These are phyloP conservation scores for Ramichloridium luteum DNA, from an alignment of 2,329 filamentous ascomycete genomes.

Conservation along the genomic window DNA sequence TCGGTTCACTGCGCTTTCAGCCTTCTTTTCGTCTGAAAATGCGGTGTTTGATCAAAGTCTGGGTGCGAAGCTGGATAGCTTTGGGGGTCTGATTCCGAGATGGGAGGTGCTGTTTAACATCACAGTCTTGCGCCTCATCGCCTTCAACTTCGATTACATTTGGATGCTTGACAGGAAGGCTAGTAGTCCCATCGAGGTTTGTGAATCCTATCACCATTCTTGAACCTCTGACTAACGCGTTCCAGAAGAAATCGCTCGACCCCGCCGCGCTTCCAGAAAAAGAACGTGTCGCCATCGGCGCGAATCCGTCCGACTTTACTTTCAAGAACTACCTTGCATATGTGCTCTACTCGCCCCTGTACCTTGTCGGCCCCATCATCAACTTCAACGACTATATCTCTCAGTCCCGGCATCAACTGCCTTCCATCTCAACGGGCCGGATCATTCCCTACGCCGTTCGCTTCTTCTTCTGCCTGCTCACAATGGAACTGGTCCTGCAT, in stretches of 20 bases:
- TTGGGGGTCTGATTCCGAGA: conserved; percentile 69
- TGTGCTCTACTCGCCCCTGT: conserved; percentile 80
- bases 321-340: conserved; percentile 87
- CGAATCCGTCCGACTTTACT: conserved; percentile 55
- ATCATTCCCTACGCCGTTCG: conserved; percentile 73
- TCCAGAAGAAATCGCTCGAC: conserved; percentile 96
- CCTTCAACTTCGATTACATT: conserved; percentile 94
- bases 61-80: conserved; percentile 62
- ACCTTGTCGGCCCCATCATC: conserved; percentile 82
- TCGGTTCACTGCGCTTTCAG: conserved; percentile 39
- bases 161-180: conserved; percentile 64
- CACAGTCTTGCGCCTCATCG: conserved; percentile 81
- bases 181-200: conserved; percentile 68
- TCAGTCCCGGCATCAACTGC: conserved; percentile 61
- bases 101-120: conserved; percentile 99
- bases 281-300: conserved; percentile 70
- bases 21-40: conserved; percentile 22
- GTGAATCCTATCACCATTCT: conserved; percentile 23
- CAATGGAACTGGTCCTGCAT: conserved; percentile 86
- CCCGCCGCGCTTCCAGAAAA: conserved; percentile 74
- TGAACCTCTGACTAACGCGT: conserved; percentile 43
- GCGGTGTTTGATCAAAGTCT: conserved; percentile 38
- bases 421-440: conserved; percentile 53
- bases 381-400: conserved; percentile 98
- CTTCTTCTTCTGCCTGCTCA: conserved; percentile 65